Conservation (phyloP, 768 basidiomycete genomes). For the Podaxis carcinomalis region DNA sequence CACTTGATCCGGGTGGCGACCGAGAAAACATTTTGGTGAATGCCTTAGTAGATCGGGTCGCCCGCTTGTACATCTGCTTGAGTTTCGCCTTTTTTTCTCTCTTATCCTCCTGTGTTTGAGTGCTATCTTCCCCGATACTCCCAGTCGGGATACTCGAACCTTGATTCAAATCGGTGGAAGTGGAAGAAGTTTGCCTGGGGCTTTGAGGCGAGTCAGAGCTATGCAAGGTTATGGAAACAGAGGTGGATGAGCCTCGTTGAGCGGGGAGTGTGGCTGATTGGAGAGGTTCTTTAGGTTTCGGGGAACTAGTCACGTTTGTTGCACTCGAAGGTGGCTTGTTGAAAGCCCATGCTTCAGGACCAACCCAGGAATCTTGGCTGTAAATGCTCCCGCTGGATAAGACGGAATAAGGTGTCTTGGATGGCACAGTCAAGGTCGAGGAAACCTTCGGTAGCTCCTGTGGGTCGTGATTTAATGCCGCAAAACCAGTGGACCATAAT, state of each 20-base stretch:
- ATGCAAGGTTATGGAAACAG: not conserved
- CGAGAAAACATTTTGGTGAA: not conserved
- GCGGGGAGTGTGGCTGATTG: not conserved
- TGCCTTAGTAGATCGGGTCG: not conserved
- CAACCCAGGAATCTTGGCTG: conserved; percentile 3
- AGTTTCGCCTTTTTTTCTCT: conserved; percentile 4
- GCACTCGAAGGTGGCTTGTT: not conserved
- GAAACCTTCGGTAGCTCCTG: not conserved
- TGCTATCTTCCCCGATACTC: not conserved
- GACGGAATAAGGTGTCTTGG: not conserved
- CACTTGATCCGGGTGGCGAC: not conserved
- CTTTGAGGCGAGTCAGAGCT: not conserved
- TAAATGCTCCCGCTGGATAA: not conserved
- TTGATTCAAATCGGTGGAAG: not conserved
- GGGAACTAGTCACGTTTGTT: not conserved
- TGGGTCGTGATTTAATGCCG: too few relatives aligned
- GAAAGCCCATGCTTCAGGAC: conserved; percentile 1
- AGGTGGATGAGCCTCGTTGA: not conserved
- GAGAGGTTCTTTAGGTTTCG: not conserved
- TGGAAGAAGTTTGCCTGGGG: not conserved
- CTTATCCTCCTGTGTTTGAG: not conserved
- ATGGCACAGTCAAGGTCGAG: not conserved
- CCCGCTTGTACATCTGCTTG: conserved; percentile 2
- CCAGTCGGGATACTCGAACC: not conserved
- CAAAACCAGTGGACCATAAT: too few relatives aligned